These are phyloP conservation scores for Phoenix dactylifera DNA, from an alignment of 176 grass and related monocot species.

Conservation along the genomic window DNA sequence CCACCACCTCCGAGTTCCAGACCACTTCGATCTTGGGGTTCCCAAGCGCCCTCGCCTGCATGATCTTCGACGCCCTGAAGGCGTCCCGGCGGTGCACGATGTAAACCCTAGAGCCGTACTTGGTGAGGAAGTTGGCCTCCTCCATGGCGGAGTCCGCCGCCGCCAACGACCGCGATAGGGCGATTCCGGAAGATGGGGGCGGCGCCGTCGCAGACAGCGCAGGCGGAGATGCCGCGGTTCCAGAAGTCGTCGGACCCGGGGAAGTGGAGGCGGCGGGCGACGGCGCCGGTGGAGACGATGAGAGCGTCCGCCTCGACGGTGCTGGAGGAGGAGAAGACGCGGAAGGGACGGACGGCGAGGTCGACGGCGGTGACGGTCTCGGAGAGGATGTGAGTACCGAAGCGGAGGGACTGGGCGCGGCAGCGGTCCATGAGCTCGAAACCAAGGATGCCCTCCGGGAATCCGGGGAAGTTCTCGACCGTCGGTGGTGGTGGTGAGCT, in stretches of 20 bases:
- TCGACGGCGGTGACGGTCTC: conserved; percentile 77
- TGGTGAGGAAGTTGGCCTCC: conserved; percentile 96
- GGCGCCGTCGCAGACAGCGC: conserved; percentile 97
- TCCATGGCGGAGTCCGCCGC: conserved; percentile 98
- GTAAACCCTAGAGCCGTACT: conserved; percentile 85
- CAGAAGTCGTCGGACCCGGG: conserved; percentile 57
- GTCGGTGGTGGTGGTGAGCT: conserved; percentile 98
- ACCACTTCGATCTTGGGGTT: conserved; percentile 86
- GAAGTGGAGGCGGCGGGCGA: conserved; percentile 77
- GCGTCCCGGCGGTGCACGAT: conserved; percentile 81
- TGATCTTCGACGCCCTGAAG: conserved; percentile 98
- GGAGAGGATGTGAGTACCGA: conserved; percentile 58
- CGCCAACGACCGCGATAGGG: conserved; percentile 79
- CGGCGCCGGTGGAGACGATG: conserved; percentile 75
- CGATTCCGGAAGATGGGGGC: conserved; percentile 80
- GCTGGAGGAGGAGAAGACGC: conserved; percentile 50
- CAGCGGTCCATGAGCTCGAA: conserved; percentile 71
- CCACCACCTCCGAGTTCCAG: conserved; percentile 78
- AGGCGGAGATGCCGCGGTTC: conserved; percentile 93
- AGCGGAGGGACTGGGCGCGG: conserved; percentile 53
- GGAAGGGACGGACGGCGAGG: conserved; percentile 56
- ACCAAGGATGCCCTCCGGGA: conserved; percentile 67
- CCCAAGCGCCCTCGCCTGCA: conserved; percentile 73
- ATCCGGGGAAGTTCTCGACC: conserved; percentile 98
- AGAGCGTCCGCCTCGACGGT: conserved; percentile 64